These are phyloP conservation scores for Penicillium fuscoglaucum DNA, from an alignment of 2,329 filamentous ascomycete genomes.

Conservation along the genomic window DNA sequence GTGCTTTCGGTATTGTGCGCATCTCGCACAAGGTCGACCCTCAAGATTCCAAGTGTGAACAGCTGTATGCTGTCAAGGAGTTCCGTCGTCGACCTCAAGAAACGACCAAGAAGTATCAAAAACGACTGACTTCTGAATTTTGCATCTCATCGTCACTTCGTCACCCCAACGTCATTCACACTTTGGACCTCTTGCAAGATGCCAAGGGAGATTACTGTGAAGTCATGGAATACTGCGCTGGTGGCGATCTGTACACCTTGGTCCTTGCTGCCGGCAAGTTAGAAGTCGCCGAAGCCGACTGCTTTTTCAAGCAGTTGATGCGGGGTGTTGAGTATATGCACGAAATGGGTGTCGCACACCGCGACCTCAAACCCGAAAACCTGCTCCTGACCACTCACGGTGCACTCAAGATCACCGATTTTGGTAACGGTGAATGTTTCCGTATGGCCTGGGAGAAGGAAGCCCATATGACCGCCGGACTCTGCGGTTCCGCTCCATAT, in stretches of 20 bases:
- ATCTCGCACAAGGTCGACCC: slow-evolving; percentile 95
- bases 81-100: slow-evolving; percentile 93
- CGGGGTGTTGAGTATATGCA: slow-evolving; percentile 98
- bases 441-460: slow-evolving; percentile 99
- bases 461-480: slow-evolving; percentile 94
- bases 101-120: slow-evolving; percentile 96
- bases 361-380: slow-evolving; percentile 96
- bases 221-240: slow-evolving; percentile 98
- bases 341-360: slow-evolving; percentile 97
- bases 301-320: slow-evolving; percentile 99
- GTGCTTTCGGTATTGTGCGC: slow-evolving; percentile 94
- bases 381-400: slow-evolving; percentile 89
- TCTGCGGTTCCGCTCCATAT: slow-evolving; percentile 95
- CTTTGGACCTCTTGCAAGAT: slow-evolving; percentile 90
- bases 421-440: slow-evolving; percentile 98
- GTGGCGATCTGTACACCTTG: slow-evolving; percentile 91
- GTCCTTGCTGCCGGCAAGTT: slow-evolving; percentile 89
- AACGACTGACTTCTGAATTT: slow-evolving; percentile 93
- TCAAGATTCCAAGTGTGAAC: slow-evolving; percentile 73
- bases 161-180: slow-evolving; percentile 98
- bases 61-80: slow-evolving; percentile 96
- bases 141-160: slow-evolving; percentile 96
- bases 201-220: slow-evolving; percentile 97
- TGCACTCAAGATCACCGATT: slow-evolving; percentile 95
- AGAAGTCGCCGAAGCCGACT: slow-evolving; percentile 86